A percentile compares a stretch with the other conserved stretches of the same genome.
Evolutionary conservation across 805 yeast species (phyloP).

Genomic region (Yarrowia alimentaria): DNA sequence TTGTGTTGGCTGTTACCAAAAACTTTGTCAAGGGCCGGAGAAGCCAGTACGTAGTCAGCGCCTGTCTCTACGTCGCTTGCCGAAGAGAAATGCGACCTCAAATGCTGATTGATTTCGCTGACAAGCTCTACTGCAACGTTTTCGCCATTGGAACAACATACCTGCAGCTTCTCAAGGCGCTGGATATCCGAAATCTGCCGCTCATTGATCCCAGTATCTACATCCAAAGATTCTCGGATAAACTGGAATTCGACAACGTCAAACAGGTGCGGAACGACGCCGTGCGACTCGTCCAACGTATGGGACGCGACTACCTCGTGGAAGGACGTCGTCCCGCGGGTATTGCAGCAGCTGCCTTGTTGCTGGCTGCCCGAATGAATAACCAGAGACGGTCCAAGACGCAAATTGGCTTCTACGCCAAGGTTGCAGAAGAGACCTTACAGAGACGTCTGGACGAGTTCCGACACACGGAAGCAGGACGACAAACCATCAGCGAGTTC

Average conservation of each 20-base stretch:
- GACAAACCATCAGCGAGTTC: conserved; percentile 69
- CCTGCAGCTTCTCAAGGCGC: conserved; percentile 82
- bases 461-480: conserved; percentile 69
- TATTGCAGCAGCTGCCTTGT: conserved; percentile 92
- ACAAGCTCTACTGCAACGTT: conserved; percentile 84
- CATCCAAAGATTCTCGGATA: conserved; percentile 90
- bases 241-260: conserved; percentile 60
- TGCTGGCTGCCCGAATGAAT: conserved; percentile 95
- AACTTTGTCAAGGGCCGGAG: conserved; percentile 97
- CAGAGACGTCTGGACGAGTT: conserved; percentile 90
- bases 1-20: conserved; percentile 75
- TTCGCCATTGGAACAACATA: conserved; percentile 96
- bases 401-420: conserved; percentile 92
- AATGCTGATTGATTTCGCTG: conserved; percentile 93
- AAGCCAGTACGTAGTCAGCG: conserved; percentile 91
- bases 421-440: conserved; percentile 89
- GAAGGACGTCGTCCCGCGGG: conserved; percentile 99
- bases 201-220: conserved; percentile 91
- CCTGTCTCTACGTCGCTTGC: conserved; percentile 93
- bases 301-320: conserved; percentile 93
- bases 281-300: conserved; percentile 75
- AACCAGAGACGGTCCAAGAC: conserved; percentile 87
- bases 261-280: conserved; percentile 85
- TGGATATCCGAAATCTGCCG: conserved; percentile 76
- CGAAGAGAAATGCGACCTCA: conserved; percentile 88